phyloP scores from a whole-genome alignment of 306 rosid genomes.

The Ormosia semicastrata region DNA sequence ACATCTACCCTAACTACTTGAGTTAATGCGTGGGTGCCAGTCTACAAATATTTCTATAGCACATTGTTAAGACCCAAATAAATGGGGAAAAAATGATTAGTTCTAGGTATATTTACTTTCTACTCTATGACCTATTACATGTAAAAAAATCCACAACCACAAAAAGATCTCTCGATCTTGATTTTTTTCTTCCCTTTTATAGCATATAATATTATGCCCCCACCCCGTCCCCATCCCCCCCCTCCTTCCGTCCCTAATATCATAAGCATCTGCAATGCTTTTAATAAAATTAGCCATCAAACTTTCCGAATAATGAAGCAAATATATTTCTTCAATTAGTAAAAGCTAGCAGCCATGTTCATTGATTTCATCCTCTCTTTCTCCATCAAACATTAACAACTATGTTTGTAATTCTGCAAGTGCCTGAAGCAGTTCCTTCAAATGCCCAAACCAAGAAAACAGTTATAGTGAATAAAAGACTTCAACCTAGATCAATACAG shows the following conservation, averaged over 20 bases:
- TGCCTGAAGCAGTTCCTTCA: background rate
- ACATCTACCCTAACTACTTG: constrained; percentile 3
- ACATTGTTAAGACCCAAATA: background rate
- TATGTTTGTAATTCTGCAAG: background rate
- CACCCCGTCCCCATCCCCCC: background rate
- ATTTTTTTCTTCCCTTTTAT: background rate
- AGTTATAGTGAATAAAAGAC: background rate
- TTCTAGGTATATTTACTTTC: too few species aligned
- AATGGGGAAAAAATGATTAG: background rate
- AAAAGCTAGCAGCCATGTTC: background rate
- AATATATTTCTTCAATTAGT: background rate
- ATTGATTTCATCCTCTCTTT: constrained; percentile 13
- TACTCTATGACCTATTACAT: background rate
- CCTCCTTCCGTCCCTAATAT: background rate
- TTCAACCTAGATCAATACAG: background rate
- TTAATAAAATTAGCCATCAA: background rate
- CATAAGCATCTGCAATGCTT: background rate
- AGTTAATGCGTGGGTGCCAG: background rate
- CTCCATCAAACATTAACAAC: background rate
- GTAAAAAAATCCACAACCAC: background rate
- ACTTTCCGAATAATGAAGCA: constrained; percentile 2
- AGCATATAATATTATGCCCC: background rate
- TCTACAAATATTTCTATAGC: background rate
- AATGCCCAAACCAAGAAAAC: background rate
- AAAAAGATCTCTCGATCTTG: background rate